Percentiles rank a stretch among this genome's conserved stretches.
Conservation (phyloP, 2,329 filamentous ascomycete genomes). For the Phoma sp. region DNA sequence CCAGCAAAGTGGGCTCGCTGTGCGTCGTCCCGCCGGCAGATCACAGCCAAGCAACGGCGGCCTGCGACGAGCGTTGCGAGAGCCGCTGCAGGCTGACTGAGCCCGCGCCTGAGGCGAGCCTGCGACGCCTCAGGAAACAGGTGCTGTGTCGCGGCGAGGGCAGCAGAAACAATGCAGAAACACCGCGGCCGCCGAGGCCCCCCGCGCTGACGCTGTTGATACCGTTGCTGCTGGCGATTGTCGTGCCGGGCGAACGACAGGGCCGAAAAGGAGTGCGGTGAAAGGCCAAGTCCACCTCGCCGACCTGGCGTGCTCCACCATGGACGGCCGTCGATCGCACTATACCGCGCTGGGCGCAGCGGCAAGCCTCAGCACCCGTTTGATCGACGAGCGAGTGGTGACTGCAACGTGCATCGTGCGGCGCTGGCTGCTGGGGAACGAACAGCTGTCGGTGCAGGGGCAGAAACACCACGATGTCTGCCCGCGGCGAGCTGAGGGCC, state of each 20-base stretch:
- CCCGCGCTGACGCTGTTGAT: slow-evolving; percentile 21
- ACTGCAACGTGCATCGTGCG: slow-evolving; percentile 43
- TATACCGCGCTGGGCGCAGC: slow-evolving; percentile 36
- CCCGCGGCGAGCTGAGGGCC: slow-evolving; percentile 16
- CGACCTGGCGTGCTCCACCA: slow-evolving; percentile 43
- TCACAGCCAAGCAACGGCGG: slow-evolving; percentile 30
- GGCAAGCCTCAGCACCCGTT: slow-evolving; percentile 48
- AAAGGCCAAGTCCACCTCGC: slow-evolving; percentile 44
- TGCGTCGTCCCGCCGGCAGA: slow-evolving; percentile 30
- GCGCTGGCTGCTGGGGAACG: slow-evolving; percentile 24
- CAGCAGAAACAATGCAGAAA: slow-evolving; percentile 17
- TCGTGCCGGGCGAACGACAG: slow-evolving; percentile 31
- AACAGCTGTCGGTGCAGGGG: slow-evolving; percentile 11
- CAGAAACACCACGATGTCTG: slow-evolving; percentile 21
- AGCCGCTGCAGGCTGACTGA: slow-evolving; percentile 18
- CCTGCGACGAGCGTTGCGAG: slow-evolving; percentile 18
- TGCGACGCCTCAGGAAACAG: slow-evolving; percentile 14
- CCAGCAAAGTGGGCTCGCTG: slow-evolving; percentile 27
- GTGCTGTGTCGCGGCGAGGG: slow-evolving; percentile 10
- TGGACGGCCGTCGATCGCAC: slow-evolving; percentile 36
- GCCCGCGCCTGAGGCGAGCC: slow-evolving; percentile 6
- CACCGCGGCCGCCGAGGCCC: slow-evolving; percentile 4
- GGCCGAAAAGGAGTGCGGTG: slow-evolving; percentile 36
- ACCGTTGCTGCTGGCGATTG: slow-evolving; percentile 3
- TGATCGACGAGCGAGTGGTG: slow-evolving; percentile 46